Conservation (phyloP, 306 rosid species). For the Inga laurina region DNA sequence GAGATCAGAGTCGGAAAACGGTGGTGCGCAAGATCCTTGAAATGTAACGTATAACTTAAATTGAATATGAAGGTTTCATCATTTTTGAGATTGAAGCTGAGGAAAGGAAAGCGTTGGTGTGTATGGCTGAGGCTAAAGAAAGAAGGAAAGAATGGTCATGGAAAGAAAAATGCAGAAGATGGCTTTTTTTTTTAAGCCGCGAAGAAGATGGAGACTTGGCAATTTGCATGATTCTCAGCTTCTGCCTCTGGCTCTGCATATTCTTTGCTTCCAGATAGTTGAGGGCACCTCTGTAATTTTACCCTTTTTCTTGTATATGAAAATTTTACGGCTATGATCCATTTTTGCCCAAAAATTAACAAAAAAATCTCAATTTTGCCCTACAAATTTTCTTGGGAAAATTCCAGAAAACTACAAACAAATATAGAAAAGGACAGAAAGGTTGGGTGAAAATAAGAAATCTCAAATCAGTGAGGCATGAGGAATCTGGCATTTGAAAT, state of each 20-base stretch:
- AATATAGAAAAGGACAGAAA: too few relatives aligned
- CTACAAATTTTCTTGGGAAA: too few relatives aligned
- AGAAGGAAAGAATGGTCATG: background rate
- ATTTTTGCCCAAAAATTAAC: too few relatives aligned
- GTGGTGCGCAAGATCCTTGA: slow-evolving; percentile 24
- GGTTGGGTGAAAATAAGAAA: too few relatives aligned
- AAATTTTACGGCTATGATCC: too few relatives aligned
- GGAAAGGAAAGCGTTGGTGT: background rate
- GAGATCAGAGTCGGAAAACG: background rate
- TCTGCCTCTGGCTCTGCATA: background rate
- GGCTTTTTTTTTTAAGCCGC: background rate
- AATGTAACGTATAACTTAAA: background rate
- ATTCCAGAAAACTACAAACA: too few relatives aligned
- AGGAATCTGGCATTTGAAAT: too few relatives aligned
- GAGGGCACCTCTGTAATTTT: background rate
- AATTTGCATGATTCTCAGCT: background rate
- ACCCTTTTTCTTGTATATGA: background rate
- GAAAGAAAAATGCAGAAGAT: background rate
- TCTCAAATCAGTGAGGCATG: too few relatives aligned
- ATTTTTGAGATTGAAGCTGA: background rate
- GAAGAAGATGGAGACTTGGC: background rate
- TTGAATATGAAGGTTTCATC: background rate
- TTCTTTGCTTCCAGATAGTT: background rate
- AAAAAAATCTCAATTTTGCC: too few relatives aligned
- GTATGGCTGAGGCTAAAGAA: background rate